Conservation (phyloP, 495 filamentous ascomycete species). For the Neurospora discreta region DNA sequence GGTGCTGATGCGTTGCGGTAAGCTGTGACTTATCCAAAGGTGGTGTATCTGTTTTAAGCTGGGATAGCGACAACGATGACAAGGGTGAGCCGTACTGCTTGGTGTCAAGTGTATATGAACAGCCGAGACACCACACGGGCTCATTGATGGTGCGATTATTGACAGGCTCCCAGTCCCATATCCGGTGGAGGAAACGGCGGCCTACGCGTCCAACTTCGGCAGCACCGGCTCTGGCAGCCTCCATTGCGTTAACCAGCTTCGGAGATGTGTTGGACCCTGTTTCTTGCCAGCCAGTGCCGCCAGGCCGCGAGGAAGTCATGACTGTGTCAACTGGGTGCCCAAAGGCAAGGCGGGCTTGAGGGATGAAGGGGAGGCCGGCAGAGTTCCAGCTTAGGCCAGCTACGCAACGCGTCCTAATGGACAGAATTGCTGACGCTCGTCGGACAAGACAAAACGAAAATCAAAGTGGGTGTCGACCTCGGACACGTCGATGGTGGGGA, state of each 20-base stretch:
- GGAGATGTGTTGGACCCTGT: slow-evolving; percentile 17
- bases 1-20: slow-evolving; percentile 10
- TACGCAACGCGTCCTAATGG: background rate
- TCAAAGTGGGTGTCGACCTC: background rate
- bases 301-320: slow-evolving; percentile 13
- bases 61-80: background rate
- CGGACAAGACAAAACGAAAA: background rate
- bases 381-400: background rate
- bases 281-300: slow-evolving; percentile 20
- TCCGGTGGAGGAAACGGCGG: slow-evolving; percentile 79
- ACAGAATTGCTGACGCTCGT: background rate
- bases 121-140: slow-evolving; percentile 83
- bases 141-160: slow-evolving; percentile 61
- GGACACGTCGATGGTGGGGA: background rate
- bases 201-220: slow-evolving; percentile 26
- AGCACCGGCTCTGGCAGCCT: slow-evolving; percentile 28
- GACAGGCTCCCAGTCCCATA: slow-evolving; percentile 88
- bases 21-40: background rate
- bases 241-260: slow-evolving; percentile 26
- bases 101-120: slow-evolving; percentile 49
- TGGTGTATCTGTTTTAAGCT: background rate
- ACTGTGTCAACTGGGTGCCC: background rate
- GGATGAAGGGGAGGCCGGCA: background rate
- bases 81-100: slow-evolving; percentile 10
- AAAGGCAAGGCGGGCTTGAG: background rate